phyloP scores from a whole-genome alignment of 2,329 filamentous ascomycete genomes.

The Ophiostoma tasmaniense region DNA sequence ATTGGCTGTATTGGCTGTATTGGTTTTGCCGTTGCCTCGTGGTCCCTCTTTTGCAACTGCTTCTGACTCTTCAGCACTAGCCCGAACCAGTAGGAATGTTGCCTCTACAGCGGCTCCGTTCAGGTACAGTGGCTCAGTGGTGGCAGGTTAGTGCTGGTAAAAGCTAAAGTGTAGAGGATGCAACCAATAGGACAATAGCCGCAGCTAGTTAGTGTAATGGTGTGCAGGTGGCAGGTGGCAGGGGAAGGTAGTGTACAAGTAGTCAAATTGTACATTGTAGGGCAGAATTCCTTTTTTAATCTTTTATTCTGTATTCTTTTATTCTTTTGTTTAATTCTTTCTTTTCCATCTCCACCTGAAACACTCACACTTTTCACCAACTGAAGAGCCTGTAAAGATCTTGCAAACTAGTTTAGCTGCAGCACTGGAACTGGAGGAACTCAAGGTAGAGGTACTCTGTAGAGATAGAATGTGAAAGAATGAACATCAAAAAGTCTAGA shows the following conservation, averaged over 20 bases:
- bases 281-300: background rate
- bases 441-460: background rate
- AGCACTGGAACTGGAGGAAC: background rate
- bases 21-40: background rate
- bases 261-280: too few species aligned
- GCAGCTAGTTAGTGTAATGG: background rate
- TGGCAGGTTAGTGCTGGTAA: background rate
- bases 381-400: background rate
- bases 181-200: conserved; percentile 1
- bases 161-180: background rate
- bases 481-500: background rate
- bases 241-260: too few species aligned
- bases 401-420: background rate
- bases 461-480: background rate
- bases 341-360: background rate
- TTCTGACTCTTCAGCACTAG: background rate
- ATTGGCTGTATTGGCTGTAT: too few species aligned
- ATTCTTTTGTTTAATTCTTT: background rate
- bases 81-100: background rate
- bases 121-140: background rate
- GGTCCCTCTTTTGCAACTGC: background rate
- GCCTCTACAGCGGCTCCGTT: background rate
- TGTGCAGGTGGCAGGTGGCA: background rate
- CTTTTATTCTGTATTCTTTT: too few species aligned
- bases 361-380: background rate